Base-by-base conservation (phyloP, 2,329 filamentous ascomycete genomes). In the Fusarium sp. region DNA sequence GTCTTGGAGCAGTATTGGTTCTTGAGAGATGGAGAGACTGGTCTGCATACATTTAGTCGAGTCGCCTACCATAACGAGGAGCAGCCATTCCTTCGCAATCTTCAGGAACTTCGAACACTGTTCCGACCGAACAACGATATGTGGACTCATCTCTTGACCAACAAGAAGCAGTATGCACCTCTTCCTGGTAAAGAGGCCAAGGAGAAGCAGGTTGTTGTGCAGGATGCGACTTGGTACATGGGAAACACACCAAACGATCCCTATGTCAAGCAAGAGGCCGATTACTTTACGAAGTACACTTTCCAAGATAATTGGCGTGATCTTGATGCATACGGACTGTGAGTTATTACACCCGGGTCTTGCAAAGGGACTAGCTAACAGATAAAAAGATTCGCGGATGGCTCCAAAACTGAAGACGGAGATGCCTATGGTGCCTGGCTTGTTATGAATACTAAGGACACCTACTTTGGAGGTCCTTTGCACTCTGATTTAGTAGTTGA, bases 221-320 rank as follows among this genome's bases (percentile, higher is more conserved):
- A 91, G 74, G 89, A 91, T 76, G 88, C 89, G 7, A 90, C 88
- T 0, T 90, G 87, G 87, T 86, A 87, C 48, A 75, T 90, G 16
- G 85, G 86, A 27, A 86, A 86, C 48, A 84, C 84, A 0, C 83
- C 84, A 0, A 73, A 84, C 18, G 86, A 88, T 72, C 80, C 85
- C 0, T 91, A 90, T 71, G 85, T 88, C 0, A 76, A 83, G 40
- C 79, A 87, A 47, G 83, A 86, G 59, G 82, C 86, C 3, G 85
- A 90, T 47, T 91, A 90, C 76, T 91, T 90, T 72, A 91, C 88
- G 24, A 91, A 91, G 75, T 91, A 91, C 71, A 90, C 86, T 0
- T 90, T 91, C 62, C 81, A 83, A 7, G 86, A 87, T 61, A 82
- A 81, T 3, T 90, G 87, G 86, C 81, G 87, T 51, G 82, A 88